Evolutionary conservation across 1,139 yeast species (phyloP), one percentile per base, ranked within the genome.

Genomic region (Geotrichum aggregatum): DNA sequence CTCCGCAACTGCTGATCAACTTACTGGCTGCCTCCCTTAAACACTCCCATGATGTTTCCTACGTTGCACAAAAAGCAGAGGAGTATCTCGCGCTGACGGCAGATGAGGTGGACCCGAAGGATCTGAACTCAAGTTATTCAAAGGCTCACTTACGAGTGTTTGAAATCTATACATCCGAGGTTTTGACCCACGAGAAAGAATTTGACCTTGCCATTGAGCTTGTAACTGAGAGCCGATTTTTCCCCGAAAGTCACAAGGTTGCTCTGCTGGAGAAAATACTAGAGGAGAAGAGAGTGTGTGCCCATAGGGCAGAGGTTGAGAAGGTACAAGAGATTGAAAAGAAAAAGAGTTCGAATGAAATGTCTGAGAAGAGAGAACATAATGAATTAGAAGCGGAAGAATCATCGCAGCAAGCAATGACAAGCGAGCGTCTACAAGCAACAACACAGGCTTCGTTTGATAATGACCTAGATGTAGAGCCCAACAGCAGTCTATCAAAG

Each of bases 1-100:
- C 52, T 11, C 49, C 52, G 1, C 52, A 50, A 19, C 36, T 50
- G 7, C 16, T 50, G 8, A 43, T 44, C 11, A 28, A 49, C 13
- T 31, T 50, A 13, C 11, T 43, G 16, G 6, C 39, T 6, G 19
- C 41, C 6, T 50, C 52, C 11, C 21, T 50, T 22, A 39, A 44
- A 38, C 46, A 50, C 33, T 43, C 48, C 6, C 13, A n/a, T 10
- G 45, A 50, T 34, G n/a, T 50, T 11, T 4, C 49, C 10, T 42
- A 35, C n/a, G 43, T 45, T 6, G 45, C 45, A 21, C 45, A 46
- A 7, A 39, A 13, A 2, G 46, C 40, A 4, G 52, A 50, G 10
- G 14, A 39, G 13, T 50, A 44, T 33, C 13, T 49, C 6, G 14
- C 11, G n/a, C 36, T 3, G n/a, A 21, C 21, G 13, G 14, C 2